These are phyloP conservation scores for Hortiboletus rubellus DNA, from an alignment of 1,284 basidiomycete genomes.

Conservation along the genomic window DNA sequence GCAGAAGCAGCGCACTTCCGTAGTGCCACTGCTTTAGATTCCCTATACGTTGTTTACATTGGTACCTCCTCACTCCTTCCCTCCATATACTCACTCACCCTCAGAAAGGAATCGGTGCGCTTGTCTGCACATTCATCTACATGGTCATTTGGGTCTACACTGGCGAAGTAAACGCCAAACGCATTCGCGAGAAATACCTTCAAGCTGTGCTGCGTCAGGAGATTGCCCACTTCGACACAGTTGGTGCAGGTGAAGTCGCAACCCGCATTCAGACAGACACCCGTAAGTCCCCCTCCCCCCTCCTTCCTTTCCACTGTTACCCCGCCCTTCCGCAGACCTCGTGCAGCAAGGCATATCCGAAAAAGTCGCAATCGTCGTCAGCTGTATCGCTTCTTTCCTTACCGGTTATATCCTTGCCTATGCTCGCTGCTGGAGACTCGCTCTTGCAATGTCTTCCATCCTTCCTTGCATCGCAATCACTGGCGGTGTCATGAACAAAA, in stretches of 20 bases:
- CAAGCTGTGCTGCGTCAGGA: slow-evolving; percentile 79
- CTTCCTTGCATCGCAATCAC: slow-evolving; percentile 84
- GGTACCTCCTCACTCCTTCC: slow-evolving; percentile 45
- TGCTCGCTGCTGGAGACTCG: slow-evolving; percentile 77
- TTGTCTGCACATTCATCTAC: slow-evolving; percentile 69
- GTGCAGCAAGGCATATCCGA: slow-evolving; percentile 89
- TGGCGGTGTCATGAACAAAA: slow-evolving; percentile 80
- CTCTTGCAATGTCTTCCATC: slow-evolving; percentile 85
- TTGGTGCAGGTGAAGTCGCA: slow-evolving; percentile 94
- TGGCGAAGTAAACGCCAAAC: slow-evolving; percentile 85
- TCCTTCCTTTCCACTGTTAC: not conserved
- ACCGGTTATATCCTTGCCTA: slow-evolving; percentile 82
- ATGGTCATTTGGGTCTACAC: slow-evolving; percentile 91
- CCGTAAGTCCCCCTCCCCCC: slow-evolving; percentile 46
- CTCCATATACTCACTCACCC: not conserved
- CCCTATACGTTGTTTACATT: slow-evolving; percentile 66
- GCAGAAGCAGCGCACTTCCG: slow-evolving; percentile 52
- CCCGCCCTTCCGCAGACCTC: slow-evolving; percentile 50
- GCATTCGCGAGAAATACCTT: slow-evolving; percentile 77
- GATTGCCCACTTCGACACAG: slow-evolving; percentile 87
- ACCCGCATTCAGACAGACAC: slow-evolving; percentile 79
- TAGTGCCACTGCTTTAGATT: slow-evolving; percentile 51
- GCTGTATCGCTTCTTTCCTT: slow-evolving; percentile 66
- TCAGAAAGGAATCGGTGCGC: slow-evolving; percentile 59
- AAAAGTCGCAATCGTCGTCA: slow-evolving; percentile 73